Evolutionary conservation across 2,329 filamentous ascomycete species (phyloP), one percentile per base, ranked within the genome.

Genomic region (Elsinoe ampelina): DNA sequence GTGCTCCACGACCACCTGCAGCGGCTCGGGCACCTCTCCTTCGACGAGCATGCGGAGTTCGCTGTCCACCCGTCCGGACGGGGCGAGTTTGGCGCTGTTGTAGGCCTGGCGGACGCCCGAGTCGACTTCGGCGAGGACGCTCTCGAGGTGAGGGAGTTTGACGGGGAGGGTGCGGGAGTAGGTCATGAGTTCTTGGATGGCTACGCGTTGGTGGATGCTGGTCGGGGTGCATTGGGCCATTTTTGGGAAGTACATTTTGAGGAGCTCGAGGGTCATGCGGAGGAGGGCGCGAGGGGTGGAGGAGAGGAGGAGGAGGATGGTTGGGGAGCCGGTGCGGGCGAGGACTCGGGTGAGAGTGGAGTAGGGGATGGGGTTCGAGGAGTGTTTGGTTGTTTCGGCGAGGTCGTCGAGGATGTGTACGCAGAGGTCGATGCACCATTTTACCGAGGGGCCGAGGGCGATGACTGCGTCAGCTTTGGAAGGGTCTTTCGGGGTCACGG

Each of bases 261-360:
- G 75, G 30, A 84, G 80, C 39, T 82, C 82, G 67, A 82, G 87
- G 48, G 83, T 76, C 30, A 86, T 82, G 22, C 82, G 81, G 19
- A 95, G 75, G 61, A 92, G 85, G 17, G 82, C 81, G 11, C 89
- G 81, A 10, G 85, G 85, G 54, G 86, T 83, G 30, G 86, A 90
- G 64, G 84, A 86, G 30, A 95, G 78, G 17, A 93, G 67, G 12
- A 95, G 75, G 59, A 70, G 64, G 22, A 73, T 51, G 2, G 63
- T 63, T 13, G 66, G 65, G 36, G 61, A 65, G 41, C 62, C 58
- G 2, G 56, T 61, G 8, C 61, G 57, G 12, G 58, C 43, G 13
- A 60, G 54, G 41, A 61, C 62, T 6, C 59, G 38, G 55, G 64
- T 58, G 45, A 66, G 60, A 2, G 63, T 19, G 41, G 41, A 1